Base-by-base conservation (phyloP, 2,329 filamentous ascomycete genomes). In the Penicillium sp. region DNA sequence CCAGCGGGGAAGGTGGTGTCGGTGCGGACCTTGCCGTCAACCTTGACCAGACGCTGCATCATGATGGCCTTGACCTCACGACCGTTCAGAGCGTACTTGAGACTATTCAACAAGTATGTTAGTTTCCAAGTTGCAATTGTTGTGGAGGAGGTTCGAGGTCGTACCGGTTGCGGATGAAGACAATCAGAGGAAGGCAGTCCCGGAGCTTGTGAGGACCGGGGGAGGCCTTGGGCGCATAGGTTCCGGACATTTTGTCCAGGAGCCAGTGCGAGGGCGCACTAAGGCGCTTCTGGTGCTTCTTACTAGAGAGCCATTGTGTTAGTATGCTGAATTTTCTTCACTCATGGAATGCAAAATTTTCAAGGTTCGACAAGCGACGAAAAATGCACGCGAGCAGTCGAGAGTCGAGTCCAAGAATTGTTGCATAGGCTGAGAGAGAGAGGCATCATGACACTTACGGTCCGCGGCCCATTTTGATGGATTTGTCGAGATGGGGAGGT, bases 211-310 rank as follows among this genome's bases (percentile, higher is more conserved):
- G 93, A 82, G 95, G 95, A 91, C 95, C 95, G 67, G 86, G 82
- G 61, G 85, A 88, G 68, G 86, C 83, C 79, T 85, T 85, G 72
- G 85, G 85, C 65, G 86, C 85, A 78, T 87, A 93, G 82, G 86
- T 84, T 79, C 95, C 95, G 81, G 92, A 96, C 79, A 99, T 87
- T 84, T 99, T 99, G 91, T 99, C 95, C 81, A 99, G 87, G 79
- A 99, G 91, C 95, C 95, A 99, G 90, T 98, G 95, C 81, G 90
- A 96, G 79, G 95, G 95, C 80, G 95, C 95, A 84, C 90, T 95
- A 79, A 98, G 87, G 87, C 95, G 93, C 93, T 99, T 98, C 84
- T 98, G 93, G 85, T 99, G 95, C 90, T 97, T 97, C 88, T 95
- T 96, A 83, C 90, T 93, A 77, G 76, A 68, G 64, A 64, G 64